phyloP scores from a whole-genome alignment of 2,329 filamentous ascomycete genomes.

The Botrytis paeoniae region DNA sequence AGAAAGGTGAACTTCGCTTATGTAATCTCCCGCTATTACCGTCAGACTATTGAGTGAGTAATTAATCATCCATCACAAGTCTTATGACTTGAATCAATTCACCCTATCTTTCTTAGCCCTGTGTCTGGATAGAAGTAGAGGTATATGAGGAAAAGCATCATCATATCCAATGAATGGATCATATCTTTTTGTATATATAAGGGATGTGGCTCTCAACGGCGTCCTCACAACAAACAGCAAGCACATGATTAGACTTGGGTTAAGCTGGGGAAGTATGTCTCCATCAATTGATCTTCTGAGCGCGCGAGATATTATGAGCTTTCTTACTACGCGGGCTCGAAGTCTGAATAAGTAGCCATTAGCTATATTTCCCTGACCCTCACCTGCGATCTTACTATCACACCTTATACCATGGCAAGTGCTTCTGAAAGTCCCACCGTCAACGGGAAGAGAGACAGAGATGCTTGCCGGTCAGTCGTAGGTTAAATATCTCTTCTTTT shows the following conservation, averaged over 20 bases:
- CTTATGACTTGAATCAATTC: background rate
- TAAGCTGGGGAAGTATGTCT: background rate
- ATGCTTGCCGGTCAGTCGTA: background rate
- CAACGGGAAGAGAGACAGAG: background rate
- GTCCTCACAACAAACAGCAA: background rate
- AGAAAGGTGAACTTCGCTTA: background rate
- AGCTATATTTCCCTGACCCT: too few relatives aligned
- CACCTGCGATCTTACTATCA: background rate
- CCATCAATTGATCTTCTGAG: background rate
- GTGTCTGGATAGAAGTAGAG: fast-evolving
- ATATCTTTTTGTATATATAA: background rate
- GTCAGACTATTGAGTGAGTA: background rate
- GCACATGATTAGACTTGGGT: background rate
- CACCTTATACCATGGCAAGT: background rate
- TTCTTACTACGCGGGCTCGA: background rate
- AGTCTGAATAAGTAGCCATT: too few relatives aligned
- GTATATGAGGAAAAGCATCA: background rate
- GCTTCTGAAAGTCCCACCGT: background rate
- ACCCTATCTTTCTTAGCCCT: background rate
- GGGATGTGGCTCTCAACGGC: background rate
- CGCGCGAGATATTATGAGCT: background rate
- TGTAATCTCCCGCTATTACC: background rate
- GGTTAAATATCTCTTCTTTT: background rate
- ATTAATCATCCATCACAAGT: background rate
- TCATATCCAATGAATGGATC: background rate